A percentile compares a stretch with the other conserved stretches of the same genome.
Evolutionary conservation across 176 grass and related monocot species (phyloP).

Genomic region (Lolium perenne): DNA sequence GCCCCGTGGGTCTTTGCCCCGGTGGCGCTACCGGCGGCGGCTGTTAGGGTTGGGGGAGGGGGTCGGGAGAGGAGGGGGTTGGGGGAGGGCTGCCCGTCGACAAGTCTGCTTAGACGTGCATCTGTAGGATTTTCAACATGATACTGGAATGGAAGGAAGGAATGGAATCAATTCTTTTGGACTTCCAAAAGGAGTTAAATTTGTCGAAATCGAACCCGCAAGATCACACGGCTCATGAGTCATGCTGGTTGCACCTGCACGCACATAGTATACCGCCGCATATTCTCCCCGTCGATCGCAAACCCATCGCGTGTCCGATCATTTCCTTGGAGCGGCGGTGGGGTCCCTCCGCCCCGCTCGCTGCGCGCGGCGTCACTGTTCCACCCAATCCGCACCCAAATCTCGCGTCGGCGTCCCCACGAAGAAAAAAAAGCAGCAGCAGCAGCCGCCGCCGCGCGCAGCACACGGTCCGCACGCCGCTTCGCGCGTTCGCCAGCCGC

Average conservation of each 20-base stretch:
- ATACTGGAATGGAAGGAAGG: no score
- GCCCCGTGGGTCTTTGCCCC: no score
- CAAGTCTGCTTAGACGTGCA: no score
- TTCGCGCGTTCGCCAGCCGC: conserved; percentile 3
- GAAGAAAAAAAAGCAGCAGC: conserved; percentile 13
- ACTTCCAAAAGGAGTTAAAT: no score
- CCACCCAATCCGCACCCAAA: conserved; percentile 43
- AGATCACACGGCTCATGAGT: no score
- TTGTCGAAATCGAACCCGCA: no score
- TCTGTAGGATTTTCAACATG: no score
- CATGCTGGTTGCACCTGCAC: background rate
- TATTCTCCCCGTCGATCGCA: conserved; percentile 1
- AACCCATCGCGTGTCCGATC: conserved; percentile 25
- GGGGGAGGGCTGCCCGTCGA: no score
- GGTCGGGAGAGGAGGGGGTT: no score
- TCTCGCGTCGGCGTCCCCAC: conserved; percentile 43
- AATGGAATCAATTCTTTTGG: no score
- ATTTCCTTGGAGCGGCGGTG: conserved; percentile 15
- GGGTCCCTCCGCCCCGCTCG: background rate
- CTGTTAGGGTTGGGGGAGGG: no score
- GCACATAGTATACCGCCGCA: background rate
- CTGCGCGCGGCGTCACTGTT: background rate
- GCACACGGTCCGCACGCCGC: conserved; percentile 26
- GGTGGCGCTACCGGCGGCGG: no score
- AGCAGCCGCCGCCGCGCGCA: conserved; percentile 28